These are phyloP conservation scores for Gillenia trifoliata DNA, from an alignment of 306 rosid species.

Conservation along the genomic window DNA sequence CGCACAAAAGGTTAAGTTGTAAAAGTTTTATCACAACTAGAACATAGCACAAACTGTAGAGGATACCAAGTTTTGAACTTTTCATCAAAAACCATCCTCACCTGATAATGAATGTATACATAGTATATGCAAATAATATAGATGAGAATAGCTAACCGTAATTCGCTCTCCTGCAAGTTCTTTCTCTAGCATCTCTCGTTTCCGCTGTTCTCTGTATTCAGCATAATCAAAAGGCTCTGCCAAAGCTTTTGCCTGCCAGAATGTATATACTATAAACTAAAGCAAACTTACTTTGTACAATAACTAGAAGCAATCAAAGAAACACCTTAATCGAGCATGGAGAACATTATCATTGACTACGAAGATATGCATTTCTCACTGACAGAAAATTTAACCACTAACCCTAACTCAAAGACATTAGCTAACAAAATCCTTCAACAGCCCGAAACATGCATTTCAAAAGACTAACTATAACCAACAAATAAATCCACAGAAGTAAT, in stretches of 20 bases:
- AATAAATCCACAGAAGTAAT: not conserved
- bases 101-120: not conserved
- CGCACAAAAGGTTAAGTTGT: too few relatives aligned
- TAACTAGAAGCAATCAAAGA: not conserved
- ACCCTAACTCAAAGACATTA: not conserved
- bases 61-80: not conserved
- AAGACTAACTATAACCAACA: not conserved
- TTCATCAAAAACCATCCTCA: not conserved
- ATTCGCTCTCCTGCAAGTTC: constrained; percentile 67
- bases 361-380: not conserved
- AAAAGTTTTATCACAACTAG: too few relatives aligned
- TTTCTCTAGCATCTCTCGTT: constrained; percentile 64
- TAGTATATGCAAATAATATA: not conserved
- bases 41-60: too few relatives aligned
- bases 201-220: constrained; percentile 55
- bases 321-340: not conserved
- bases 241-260: constrained; percentile 71
- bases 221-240: constrained; percentile 60
- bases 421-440: not conserved
- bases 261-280: not conserved
- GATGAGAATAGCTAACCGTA: constrained; percentile 41
- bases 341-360: not conserved
- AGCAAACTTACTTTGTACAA: not conserved
- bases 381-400: not conserved
- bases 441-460: not conserved